Evolutionary conservation across 2,329 filamentous ascomycete species (phyloP).

Genomic region (Apiospora sp.): DNA sequence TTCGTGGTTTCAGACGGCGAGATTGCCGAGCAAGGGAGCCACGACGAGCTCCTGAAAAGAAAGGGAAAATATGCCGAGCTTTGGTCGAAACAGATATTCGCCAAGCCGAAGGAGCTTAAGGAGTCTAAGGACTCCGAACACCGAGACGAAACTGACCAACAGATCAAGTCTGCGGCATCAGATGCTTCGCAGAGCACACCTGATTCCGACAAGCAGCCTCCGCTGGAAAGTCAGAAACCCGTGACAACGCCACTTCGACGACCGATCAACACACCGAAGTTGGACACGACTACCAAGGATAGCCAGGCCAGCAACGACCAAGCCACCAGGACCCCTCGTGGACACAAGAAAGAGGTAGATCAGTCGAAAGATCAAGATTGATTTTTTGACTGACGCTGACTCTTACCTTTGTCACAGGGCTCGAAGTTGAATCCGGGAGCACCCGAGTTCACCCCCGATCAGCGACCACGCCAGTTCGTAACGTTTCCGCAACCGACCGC

Average conservation of each 20-base stretch:
- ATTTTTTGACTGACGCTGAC: slow-evolving; percentile 55
- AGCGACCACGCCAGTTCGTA: slow-evolving; percentile 31
- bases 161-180: neutral
- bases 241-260: slow-evolving; percentile 15
- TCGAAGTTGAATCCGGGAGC: slow-evolving; percentile 64
- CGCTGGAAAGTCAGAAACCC: neutral
- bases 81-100: slow-evolving; percentile 70
- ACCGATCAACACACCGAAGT: slow-evolving; percentile 27
- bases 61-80: slow-evolving; percentile 69
- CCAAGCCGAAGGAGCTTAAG: slow-evolving; percentile 55
- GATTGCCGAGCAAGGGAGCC: slow-evolving; percentile 69
- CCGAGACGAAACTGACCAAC: slow-evolving; percentile 47
- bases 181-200: slow-evolving; percentile 29
- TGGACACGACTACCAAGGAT: slow-evolving; percentile 33
- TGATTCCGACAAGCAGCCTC: slow-evolving; percentile 19
- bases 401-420: slow-evolving; percentile 49
- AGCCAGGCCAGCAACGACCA: slow-evolving; percentile 38
- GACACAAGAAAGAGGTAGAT: slow-evolving; percentile 60
- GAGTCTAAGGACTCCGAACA: slow-evolving; percentile 31
- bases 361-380: slow-evolving; percentile 47
- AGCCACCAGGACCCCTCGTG: slow-evolving; percentile 44
- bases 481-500: slow-evolving; percentile 32
- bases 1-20: slow-evolving; percentile 70
- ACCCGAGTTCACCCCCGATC: slow-evolving; percentile 62
- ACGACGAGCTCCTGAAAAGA: slow-evolving; percentile 64